Conservation (phyloP, 805 yeast species). For the Kluyveromyces nonfermentans region DNA sequence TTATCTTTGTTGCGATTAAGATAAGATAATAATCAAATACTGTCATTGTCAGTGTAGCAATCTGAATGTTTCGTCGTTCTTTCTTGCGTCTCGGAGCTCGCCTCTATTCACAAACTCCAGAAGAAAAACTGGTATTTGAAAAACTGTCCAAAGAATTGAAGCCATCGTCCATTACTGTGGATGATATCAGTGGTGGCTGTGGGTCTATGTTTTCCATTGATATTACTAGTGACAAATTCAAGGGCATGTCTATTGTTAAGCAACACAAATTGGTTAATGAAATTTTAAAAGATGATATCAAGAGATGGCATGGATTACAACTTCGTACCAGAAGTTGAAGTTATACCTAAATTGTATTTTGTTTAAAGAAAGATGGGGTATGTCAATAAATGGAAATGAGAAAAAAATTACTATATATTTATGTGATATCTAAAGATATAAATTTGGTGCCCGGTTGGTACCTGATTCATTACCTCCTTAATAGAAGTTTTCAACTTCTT, state of each 20-base stretch:
- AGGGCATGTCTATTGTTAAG: slow-evolving; percentile 75
- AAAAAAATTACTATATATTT: too few relatives aligned
- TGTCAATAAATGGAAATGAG: too few relatives aligned
- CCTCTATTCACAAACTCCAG: slow-evolving; percentile 16
- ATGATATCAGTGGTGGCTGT: slow-evolving; percentile 90
- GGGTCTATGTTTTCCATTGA: slow-evolving; percentile 95
- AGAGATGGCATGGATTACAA: slow-evolving; percentile 93
- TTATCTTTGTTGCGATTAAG: too few relatives aligned
- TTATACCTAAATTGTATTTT: too few relatives aligned
- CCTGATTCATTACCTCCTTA: neutral
- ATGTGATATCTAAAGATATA: too few relatives aligned
- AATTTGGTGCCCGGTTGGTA: neutral
- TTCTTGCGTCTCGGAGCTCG: slow-evolving; percentile 6
- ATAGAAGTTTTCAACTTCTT: slow-evolving; percentile 39
- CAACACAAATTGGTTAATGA: slow-evolving; percentile 89
- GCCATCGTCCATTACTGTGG: slow-evolving; percentile 58
- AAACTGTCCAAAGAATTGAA: slow-evolving; percentile 45
- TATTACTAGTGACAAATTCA: slow-evolving; percentile 62
- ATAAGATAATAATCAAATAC: too few relatives aligned
- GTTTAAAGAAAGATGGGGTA: too few relatives aligned
- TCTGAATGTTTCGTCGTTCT: slow-evolving; percentile 1
- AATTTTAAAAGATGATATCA: slow-evolving; percentile 71
- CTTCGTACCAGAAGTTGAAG: slow-evolving; percentile 54
- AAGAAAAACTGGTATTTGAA: slow-evolving; percentile 54
- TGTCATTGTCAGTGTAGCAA: neutral